These are phyloP conservation scores for Xylona heveae DNA, from an alignment of 495 filamentous ascomycete genomes.

Conservation along the genomic window DNA sequence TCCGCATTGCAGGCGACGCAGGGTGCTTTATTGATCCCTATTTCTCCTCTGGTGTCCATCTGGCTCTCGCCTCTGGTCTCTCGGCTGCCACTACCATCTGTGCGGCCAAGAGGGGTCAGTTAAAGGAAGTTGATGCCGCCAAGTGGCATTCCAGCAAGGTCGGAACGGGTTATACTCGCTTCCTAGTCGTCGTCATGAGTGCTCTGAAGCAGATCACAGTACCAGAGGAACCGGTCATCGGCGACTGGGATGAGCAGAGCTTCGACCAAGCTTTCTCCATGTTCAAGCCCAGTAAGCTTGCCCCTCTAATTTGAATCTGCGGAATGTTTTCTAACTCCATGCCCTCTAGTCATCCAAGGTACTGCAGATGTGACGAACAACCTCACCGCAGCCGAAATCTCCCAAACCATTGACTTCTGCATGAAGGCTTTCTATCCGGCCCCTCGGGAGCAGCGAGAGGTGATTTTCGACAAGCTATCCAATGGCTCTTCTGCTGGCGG, in stretches of 20 bases:
- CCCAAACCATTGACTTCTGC: conserved; percentile 20
- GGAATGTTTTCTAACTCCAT: background rate
- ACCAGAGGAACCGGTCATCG: conserved; percentile 11
- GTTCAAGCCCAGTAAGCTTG: conserved; percentile 19
- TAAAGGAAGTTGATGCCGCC: conserved; percentile 17
- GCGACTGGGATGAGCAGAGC: conserved; percentile 19
- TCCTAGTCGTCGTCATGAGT: conserved; percentile 24
- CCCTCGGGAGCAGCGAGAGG: conserved; percentile 8
- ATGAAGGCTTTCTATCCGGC: conserved; percentile 13
- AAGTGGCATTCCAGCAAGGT: conserved; percentile 26
- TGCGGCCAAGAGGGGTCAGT: conserved; percentile 16
- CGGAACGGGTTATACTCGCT: conserved; percentile 25
- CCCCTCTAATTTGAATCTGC: background rate
- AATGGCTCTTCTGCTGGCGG: too few species aligned
- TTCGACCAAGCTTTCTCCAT: conserved; percentile 24
- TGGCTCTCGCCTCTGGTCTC: too few species aligned
- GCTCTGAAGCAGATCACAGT: conserved; percentile 22
- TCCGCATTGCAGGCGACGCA: conserved; percentile 20
- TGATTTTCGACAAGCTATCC: conserved; percentile 12
- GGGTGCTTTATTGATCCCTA: conserved; percentile 23
- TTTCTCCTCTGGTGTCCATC: too few species aligned
- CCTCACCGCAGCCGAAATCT: conserved; percentile 14
- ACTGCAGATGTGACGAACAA: conserved; percentile 15
- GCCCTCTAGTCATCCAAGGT: conserved; percentile 20
- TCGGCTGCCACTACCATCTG: too few species aligned